Percentiles rank a stretch among this genome's conserved stretches.
Conservation (phyloP, 495 filamentous ascomycete genomes). For the Penicillium taxi region DNA sequence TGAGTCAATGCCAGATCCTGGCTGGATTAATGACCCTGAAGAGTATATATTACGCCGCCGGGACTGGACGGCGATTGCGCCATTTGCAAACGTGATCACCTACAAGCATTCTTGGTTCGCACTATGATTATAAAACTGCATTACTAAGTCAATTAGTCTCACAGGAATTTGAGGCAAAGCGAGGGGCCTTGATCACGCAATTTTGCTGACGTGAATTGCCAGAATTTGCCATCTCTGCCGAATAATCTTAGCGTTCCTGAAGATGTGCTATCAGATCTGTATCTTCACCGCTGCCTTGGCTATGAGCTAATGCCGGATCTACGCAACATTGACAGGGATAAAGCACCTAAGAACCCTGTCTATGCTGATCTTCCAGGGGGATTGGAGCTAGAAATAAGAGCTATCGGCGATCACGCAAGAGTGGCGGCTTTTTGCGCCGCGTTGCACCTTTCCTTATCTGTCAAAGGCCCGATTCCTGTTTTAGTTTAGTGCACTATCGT, state of each 20-base stretch:
- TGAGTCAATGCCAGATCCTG: constrained; percentile 17
- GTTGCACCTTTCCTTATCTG: background rate
- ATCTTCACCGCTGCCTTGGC: constrained; percentile 14
- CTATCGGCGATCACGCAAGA: constrained; percentile 31
- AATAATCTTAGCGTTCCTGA: constrained; percentile 1
- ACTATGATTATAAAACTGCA: constrained; percentile 6
- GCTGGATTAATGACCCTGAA: constrained; percentile 1
- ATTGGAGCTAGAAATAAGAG: constrained; percentile 16
- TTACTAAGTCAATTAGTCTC: too few relatives aligned
- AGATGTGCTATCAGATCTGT: background rate
- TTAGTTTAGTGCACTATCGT: too few relatives aligned
- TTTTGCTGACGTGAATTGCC: constrained; percentile 22
- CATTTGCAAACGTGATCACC: constrained; percentile 25
- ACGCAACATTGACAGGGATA: constrained; percentile 1
- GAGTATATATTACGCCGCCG: constrained; percentile 4
- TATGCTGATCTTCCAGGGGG: too few relatives aligned
- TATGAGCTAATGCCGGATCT: background rate
- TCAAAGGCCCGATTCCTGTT: too few relatives aligned
- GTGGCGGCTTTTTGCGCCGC: constrained; percentile 16
- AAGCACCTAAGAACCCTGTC: too few relatives aligned
- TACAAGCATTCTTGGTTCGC: constrained; percentile 4
- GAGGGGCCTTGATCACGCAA: constrained; percentile 19
- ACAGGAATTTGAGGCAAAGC: too few relatives aligned
- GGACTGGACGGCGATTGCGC: constrained; percentile 23
- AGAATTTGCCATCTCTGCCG: constrained; percentile 14